Base-by-base conservation (phyloP, 2,329 filamentous ascomycete genomes). In the Neofusicoccum laricinum region DNA sequence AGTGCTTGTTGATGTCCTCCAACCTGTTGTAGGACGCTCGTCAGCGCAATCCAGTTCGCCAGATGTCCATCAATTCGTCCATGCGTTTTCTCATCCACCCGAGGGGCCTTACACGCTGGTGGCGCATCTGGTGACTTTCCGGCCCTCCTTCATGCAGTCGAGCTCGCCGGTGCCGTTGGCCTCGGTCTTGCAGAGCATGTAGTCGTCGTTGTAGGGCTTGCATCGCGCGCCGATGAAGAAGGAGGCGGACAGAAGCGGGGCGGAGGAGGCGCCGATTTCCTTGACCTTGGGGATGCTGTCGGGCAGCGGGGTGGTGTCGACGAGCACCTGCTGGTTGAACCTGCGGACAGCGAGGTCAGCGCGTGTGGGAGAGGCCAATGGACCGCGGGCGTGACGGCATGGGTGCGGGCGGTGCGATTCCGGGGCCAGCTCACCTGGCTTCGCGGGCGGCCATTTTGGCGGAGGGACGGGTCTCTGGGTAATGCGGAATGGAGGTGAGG, bases 161-260 rank as follows among this genome's bases (percentile, higher is more conserved):
- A 96, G 80, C 84, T 99, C 95, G 78, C 93, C 95, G 79, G 87
- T 88, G 73, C 95, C 95, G 68, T 91, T 90, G 73, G 92, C 89
- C 81, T 97, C 93, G 71, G 87, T 91, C 89, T 99, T 99, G 90
- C 95, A 99, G 84, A 96, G 91, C 94, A 99, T 99, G 82, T 90
- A 99, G 82, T 99, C 95, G 84, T 99, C 95, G 81, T 98, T 98
- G 85, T 93, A 99, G 65, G 91, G 84, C 78, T 87, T 90, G 88
- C 95, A 99, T 76, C 94, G 90, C 70, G 93, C 93, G 68, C 95
- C 95, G 77, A 99, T 99, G 80, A 98, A 99, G 86, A 91, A 99
- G 61, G 92, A 88, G 36, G 95, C 95, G 69, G 92, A 96, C 66
- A 96, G 84, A 49, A 99, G 86, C 63, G 95, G 95, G 43, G 93